A percentile compares a stretch with the other conserved stretches of the same genome.
phyloP scores from a whole-genome alignment of 2,329 filamentous ascomycete species.

The Xylaria hypoxylon region DNA sequence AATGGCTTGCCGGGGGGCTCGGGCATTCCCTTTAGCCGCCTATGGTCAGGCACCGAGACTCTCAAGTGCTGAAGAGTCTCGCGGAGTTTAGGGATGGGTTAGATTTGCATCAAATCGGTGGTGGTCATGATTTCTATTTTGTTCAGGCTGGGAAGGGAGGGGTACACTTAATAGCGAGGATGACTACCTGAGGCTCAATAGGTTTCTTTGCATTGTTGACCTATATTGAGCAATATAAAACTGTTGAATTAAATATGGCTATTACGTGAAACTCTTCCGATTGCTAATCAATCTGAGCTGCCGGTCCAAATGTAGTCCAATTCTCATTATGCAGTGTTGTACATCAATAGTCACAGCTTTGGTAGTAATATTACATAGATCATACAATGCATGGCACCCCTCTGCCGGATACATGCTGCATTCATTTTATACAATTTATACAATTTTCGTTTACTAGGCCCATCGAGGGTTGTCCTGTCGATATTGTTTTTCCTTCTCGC shows the following conservation, averaged over 20 bases:
- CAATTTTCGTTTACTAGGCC: slow-evolving; percentile 54
- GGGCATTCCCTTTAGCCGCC: slow-evolving; percentile 44
- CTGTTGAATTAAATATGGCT: background rate
- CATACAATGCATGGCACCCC: slow-evolving; percentile 1
- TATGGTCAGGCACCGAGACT: slow-evolving; percentile 53
- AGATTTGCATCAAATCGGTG: background rate
- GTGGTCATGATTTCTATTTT: background rate
- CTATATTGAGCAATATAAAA: background rate
- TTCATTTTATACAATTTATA: slow-evolving; percentile 17
- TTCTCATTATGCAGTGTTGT: slow-evolving; percentile 1
- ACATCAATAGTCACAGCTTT: background rate
- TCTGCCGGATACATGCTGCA: background rate
- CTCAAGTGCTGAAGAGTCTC: slow-evolving; percentile 71
- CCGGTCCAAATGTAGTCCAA: background rate
- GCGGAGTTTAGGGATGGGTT: slow-evolving; percentile 47
- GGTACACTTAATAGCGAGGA: background rate
- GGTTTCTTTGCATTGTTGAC: background rate
- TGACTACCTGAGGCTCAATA: background rate
- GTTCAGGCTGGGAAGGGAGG: background rate
- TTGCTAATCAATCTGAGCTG: background rate
- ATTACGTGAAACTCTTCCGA: background rate
- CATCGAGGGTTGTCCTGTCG: slow-evolving; percentile 64
- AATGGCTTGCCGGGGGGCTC: background rate
- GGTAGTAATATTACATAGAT: slow-evolving; percentile 10
- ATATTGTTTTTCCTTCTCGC: slow-evolving; percentile 61